phyloP scores from a whole-genome alignment of 2,329 filamentous ascomycete genomes.

The Penicillium sp. region DNA sequence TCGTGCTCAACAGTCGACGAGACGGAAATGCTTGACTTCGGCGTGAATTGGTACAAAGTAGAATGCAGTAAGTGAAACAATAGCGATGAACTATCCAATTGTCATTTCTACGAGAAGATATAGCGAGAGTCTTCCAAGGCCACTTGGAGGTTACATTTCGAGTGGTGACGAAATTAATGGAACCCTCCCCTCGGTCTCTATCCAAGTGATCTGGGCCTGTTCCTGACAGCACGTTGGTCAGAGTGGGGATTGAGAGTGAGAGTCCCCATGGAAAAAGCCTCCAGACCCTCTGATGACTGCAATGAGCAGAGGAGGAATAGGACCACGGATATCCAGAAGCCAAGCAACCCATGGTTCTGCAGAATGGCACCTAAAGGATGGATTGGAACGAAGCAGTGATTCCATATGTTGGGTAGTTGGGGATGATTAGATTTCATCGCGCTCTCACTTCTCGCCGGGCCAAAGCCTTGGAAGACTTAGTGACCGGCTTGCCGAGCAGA shows the following conservation, averaged over 20 bases:
- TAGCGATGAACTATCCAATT: not conserved
- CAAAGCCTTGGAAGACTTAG: not conserved
- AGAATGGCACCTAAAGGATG: no score
- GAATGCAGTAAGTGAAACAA: not conserved
- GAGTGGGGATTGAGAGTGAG: not conserved
- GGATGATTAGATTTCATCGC: not conserved
- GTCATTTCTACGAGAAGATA: not conserved
- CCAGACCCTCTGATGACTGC: not conserved
- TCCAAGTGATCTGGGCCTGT: conserved; percentile 9
- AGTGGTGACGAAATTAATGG: conserved; percentile 11
- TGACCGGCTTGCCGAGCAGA: not conserved
- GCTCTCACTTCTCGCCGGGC: not conserved
- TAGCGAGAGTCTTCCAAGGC: not conserved
- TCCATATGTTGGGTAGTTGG: not conserved
- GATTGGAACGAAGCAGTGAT: not conserved
- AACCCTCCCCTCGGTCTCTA: conserved; percentile 5
- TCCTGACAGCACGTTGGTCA: conserved; percentile 4
- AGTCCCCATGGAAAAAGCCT: conserved; percentile 5
- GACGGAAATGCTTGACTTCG: no score
- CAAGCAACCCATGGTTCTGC: not conserved
- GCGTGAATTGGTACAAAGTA: no score
- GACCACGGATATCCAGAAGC: not conserved
- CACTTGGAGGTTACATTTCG: conserved; percentile 18
- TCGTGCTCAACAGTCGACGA: no score
- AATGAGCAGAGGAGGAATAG: not conserved